Evolutionary conservation across 1,284 basidiomycete species (phyloP), one percentile per base, ranked within the genome.

Genomic region (Rhodotorula sp.): DNA sequence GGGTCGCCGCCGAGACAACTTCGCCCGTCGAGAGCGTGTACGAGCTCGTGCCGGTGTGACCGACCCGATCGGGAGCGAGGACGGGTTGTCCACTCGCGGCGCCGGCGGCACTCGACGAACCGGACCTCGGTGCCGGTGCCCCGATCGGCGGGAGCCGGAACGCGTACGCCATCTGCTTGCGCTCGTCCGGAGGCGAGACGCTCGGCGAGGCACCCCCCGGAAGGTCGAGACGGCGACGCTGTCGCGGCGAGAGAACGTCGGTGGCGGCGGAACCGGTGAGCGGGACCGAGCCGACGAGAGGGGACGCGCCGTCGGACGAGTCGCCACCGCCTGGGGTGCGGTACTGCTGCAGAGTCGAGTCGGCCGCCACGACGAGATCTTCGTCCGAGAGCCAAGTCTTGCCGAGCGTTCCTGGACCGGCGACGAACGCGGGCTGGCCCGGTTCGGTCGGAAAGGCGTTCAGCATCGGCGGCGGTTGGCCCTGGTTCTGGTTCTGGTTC

Each of bases 21-120:
- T 14, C 62, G 1, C 18, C 51, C 18, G 5, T 59, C 48, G 64
- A 59, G n/a, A 77, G 60, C 14, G 60, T 67, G 64, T 72, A 78
- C 33, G 59, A 53, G 18, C 71, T 70, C 33, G 68, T 63, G 0
- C 77, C 77, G n/a, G 77, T 78, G 51, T 78, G 77, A 8, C 63
- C 69, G 60, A 77, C 77, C 30, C 65, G 60, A n/a, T 33, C 65
- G 1, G 71, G 69, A 29, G 69, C 60, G 3, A 72, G 37, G 15
- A 64, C 51, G 4, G n/a, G 30, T 42, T 42, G 37, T 42, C 37
- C 37, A 42, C 37, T 42, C 14, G 33, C 42, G 7, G 56, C 4
- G n/a, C 29, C n/a, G 15, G 48, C 44, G 15, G 46, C 15, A 10
- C 49, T 26, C 26, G 49, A 53, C 37, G 48, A 46, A 22, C 26